Evolutionary conservation across 768 basidiomycete genomes (phyloP), one percentile per base, ranked within the genome.

Genomic region (Psilocybe sp.): DNA sequence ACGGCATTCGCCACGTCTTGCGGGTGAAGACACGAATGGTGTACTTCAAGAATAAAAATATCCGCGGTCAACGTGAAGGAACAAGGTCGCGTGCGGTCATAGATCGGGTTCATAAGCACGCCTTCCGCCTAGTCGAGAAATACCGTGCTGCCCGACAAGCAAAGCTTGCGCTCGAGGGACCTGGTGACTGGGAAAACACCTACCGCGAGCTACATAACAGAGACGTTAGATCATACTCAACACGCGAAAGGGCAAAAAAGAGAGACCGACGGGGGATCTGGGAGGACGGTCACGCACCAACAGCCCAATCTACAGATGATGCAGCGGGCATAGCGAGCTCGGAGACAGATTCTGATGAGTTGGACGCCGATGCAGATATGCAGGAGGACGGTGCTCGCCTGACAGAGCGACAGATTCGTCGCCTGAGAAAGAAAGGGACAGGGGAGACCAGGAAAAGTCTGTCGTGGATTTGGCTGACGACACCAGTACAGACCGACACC

Each of bases 21-120:
- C 45, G 55, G 23, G 34, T 58, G 11, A 64, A 64, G 40, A 47
- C 43, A 5, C 49, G 57, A 6, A 40, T 62, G 15, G 40, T 66
- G 1, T 35, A 37, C 5, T 61, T 59, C 49, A 59, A 60, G 33
- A 51, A 55, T 48, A 51, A 49, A 15, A 60, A 67, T 38, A 41
- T 62, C 6, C 54, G 56, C 15, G 50, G 50, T 16, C 50, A 51
- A 32, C 42, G 50, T 8, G 50, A 34, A 5, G 50, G 50, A 11
- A 51, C 42, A 14, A 19, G 44, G 35, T 51, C 50, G 3, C 33
- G 42, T 7, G 20, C 42, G 16, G 28, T 51, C 34, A 51, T 51
- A 23, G 44, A 46, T 19, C 42, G 50, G 6, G 32, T 51, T 10
- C 42, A 44, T 28, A 20, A 44, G 18, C 11, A 37, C 4, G 20